Percentiles rank a stretch among this genome's conserved stretches.
phyloP scores from a whole-genome alignment of 176 grass and related monocot genomes.

The Paspalum notatum region DNA sequence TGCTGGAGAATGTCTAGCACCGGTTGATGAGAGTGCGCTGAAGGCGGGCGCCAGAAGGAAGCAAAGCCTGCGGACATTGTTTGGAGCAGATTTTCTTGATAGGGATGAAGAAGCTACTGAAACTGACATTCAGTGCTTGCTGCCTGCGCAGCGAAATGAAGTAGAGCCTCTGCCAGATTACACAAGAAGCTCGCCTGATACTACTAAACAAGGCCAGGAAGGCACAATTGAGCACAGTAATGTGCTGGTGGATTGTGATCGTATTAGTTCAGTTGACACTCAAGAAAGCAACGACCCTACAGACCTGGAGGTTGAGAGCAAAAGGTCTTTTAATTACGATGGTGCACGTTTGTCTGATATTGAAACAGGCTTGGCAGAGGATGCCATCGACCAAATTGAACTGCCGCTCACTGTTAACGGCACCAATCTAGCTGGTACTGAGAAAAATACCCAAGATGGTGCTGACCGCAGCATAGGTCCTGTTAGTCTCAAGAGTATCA shows the following conservation, averaged over 20 bases:
- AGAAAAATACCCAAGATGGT: neutral
- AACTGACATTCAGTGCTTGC: neutral
- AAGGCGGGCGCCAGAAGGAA: conserved; percentile 48
- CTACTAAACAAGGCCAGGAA: neutral
- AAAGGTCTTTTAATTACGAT: neutral
- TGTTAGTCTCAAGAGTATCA: neutral
- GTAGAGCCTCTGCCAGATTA: neutral
- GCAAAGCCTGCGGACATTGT: conserved; percentile 44
- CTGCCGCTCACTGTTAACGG: neutral
- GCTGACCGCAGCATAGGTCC: neutral
- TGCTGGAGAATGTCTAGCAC: neutral
- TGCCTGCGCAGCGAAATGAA: conserved; percentile 22
- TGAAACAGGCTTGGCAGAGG: neutral
- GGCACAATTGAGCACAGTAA: neutral
- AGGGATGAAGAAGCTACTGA: neutral
- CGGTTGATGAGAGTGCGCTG: neutral
- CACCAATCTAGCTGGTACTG: neutral
- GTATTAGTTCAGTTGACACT: conserved; percentile 33
- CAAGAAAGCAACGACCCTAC: conserved; percentile 9
- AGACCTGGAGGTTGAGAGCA: neutral
- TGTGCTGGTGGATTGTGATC: neutral
- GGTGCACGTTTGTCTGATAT: conserved; percentile 2
- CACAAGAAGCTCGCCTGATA: neutral
- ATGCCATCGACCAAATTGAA: neutral
- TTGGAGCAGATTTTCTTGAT: conserved; percentile 44